Evolutionary conservation across 352 stramenopile genomes (phyloP).

Genomic region (Phytophthora citricola): DNA sequence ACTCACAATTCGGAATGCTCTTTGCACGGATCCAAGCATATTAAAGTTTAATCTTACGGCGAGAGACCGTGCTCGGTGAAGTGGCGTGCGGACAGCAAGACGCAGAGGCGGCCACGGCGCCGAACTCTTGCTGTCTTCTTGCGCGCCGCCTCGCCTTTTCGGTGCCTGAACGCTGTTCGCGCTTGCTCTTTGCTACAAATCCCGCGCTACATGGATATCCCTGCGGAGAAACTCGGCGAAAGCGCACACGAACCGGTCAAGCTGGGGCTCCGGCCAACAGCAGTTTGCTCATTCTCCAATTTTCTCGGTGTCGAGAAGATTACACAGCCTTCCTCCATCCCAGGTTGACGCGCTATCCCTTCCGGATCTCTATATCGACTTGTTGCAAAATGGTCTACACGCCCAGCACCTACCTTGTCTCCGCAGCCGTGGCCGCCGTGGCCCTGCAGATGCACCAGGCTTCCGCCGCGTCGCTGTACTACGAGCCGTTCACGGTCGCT

Average conservation of each 20-base stretch:
- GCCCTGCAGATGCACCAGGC: conserved; percentile 36
- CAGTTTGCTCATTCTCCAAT: conserved; percentile 25
- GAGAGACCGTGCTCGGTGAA: conserved; percentile 8
- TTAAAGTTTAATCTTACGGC: conserved; percentile 14
- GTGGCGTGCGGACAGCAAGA: conserved; percentile 19
- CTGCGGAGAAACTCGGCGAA: not conserved
- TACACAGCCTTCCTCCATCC: conserved; percentile 28
- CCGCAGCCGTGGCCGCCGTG: conserved; percentile 25
- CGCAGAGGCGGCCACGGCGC: conserved; percentile 2
- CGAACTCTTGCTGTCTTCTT: conserved; percentile 5
- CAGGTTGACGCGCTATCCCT: conserved; percentile 22
- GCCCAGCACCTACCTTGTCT: conserved; percentile 36
- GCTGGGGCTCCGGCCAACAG: conserved; percentile 1
- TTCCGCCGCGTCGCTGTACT: conserved; percentile 28
- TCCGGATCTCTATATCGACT: conserved; percentile 10
- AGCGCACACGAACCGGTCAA: not conserved
- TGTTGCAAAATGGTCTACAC: conserved; percentile 33
- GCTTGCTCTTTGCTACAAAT: conserved; percentile 13
- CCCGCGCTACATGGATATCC: conserved; percentile 13
- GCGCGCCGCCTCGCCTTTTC: conserved; percentile 15
- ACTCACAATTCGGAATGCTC: conserved; percentile 5
- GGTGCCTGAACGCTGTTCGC: conserved; percentile 7
- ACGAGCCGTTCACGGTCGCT: conserved; percentile 8
- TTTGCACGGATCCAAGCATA: conserved; percentile 4
- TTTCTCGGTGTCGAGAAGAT: conserved; percentile 36